These are phyloP conservation scores for Phytophthora pisi DNA, from an alignment of 352 stramenopile species.

Conservation along the genomic window DNA sequence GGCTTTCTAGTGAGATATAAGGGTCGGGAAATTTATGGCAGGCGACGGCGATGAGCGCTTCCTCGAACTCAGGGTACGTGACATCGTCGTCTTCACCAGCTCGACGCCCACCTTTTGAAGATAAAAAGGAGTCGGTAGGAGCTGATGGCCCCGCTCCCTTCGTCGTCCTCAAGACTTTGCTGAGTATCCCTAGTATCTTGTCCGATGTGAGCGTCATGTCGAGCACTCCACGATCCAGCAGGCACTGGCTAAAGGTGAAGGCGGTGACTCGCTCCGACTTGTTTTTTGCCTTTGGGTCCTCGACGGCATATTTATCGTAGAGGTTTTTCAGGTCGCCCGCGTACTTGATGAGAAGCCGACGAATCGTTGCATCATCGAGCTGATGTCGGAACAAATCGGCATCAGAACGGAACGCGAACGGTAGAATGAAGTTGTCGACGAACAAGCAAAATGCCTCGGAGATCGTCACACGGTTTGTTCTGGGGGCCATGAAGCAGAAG, in stretches of 20 bases:
- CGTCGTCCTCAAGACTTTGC: conserved; percentile 48
- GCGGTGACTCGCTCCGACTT: conserved; percentile 55
- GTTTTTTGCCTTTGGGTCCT: conserved; percentile 46
- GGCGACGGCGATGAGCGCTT: conserved; percentile 68
- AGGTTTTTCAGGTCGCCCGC: conserved; percentile 61
- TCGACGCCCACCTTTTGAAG: conserved; percentile 6
- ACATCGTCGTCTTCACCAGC: conserved; percentile 59
- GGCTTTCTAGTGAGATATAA: conserved; percentile 79
- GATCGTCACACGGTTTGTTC: conserved; percentile 64
- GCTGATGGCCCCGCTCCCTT: conserved; percentile 4
- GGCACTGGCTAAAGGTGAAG: conserved; percentile 66
- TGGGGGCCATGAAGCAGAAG: conserved; percentile 8
- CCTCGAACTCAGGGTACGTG: conserved; percentile 68
- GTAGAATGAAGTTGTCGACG: conserved; percentile 74
- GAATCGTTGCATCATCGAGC: conserved; percentile 72
- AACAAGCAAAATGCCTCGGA: conserved; percentile 82
- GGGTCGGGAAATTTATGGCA: conserved; percentile 83
- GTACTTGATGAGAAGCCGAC: conserved; percentile 65
- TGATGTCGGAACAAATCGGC: conserved; percentile 77
- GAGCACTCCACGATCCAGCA: conserved; percentile 65
- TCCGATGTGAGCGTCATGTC: conserved; percentile 70
- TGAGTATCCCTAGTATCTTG: conserved; percentile 61
- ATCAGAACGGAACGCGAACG: conserved; percentile 76
- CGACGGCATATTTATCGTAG: conserved; percentile 60
- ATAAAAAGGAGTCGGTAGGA: neutral